These are phyloP conservation scores for Lipomyces mesembrius DNA, from an alignment of 805 yeast genomes.

Conservation along the genomic window DNA sequence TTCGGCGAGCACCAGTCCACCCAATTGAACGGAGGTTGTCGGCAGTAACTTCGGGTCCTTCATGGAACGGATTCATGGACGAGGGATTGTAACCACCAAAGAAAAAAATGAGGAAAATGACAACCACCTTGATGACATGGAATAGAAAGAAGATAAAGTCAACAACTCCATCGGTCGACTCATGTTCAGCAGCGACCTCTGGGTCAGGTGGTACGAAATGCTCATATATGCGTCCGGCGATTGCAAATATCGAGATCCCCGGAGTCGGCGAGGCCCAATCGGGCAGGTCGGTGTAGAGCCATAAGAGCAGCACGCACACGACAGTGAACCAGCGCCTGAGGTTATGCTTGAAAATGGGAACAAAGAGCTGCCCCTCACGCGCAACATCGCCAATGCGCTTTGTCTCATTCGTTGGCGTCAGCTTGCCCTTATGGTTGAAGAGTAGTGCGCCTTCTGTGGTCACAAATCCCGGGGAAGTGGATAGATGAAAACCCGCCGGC, in stretches of 20 bases:
- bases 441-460: conserved; percentile 83
- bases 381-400: conserved; percentile 60
- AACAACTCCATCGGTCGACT: conserved; percentile 17
- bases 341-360: conserved; percentile 70
- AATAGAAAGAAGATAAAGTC: conserved; percentile 62
- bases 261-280: conserved; percentile 90
- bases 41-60: conserved; percentile 48
- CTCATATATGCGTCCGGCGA: conserved; percentile 48
- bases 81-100: conserved; percentile 82
- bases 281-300: conserved; percentile 95
- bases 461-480: conserved; percentile 74
- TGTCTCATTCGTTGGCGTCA: conserved; percentile 54
- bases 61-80: conserved; percentile 46
- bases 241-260: conserved; percentile 77
- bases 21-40: conserved; percentile 71
- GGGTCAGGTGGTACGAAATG: conserved; percentile 49
- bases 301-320: conserved; percentile 51
- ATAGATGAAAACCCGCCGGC: conserved; percentile 69
- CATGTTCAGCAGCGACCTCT: conserved; percentile 48
- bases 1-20: conserved; percentile 92
- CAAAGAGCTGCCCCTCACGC: conserved; percentile 89
- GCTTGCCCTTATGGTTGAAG: conserved; percentile 53
- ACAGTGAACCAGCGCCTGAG: conserved; percentile 40
- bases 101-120: conserved; percentile 62
- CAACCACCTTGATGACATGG: conserved; percentile 65